Evolutionary conservation across 768 basidiomycete genomes (phyloP), one percentile per base, ranked within the genome.

Genomic region (Fomitopsis pulvina): DNA sequence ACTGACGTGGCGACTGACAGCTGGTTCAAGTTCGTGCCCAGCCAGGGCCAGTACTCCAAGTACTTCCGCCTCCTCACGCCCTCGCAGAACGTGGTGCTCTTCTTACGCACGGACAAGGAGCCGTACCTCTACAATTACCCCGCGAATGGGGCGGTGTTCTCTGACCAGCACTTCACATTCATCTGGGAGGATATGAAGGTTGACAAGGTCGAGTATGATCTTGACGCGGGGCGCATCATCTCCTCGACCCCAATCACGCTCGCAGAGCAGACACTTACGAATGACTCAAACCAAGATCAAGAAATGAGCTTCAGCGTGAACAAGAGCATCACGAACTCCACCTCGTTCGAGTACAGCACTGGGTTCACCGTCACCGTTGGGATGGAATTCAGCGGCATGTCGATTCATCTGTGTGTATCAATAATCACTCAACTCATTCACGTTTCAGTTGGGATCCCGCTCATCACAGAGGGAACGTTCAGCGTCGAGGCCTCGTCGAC

Each of bases 231-330:
- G 1, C 16, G 10, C 21, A 43, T 50, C 41, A 29, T 42, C 22
- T 43, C 21, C 12, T 50, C 48, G n/a, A 30, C 48, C 2, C 39
- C 39, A 50, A n/a, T n/a, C n/a, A n/a, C n/a, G n/a, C n/a, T n/a
- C n/a, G n/a, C n/a, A n/a, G n/a, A n/a, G n/a, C n/a, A n/a, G 40
- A 37, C 30, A 29, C 39, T 50, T 4, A 28, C 39, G 20, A 50
- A 50, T 29, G 32, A 43, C 26, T 50, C 41, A 5, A 30, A 46
- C 45, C 11, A 16, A 5, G 45, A 46, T 25, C 45, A 46, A 30
- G 45, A 46, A 30, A 46, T 46, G 45, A 30, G 26, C 45, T 46
- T 46, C 45, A n/a, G n/a, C n/a, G n/a, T n/a, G n/a, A n/a, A n/a
- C n/a, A n/a, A n/a, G n/a, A n/a, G n/a, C n/a, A n/a, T n/a, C n/a